Evolutionary conservation across 495 filamentous ascomycete species (phyloP), one percentile per base, ranked within the genome.

Genomic region (Venustampulla echinocandica): DNA sequence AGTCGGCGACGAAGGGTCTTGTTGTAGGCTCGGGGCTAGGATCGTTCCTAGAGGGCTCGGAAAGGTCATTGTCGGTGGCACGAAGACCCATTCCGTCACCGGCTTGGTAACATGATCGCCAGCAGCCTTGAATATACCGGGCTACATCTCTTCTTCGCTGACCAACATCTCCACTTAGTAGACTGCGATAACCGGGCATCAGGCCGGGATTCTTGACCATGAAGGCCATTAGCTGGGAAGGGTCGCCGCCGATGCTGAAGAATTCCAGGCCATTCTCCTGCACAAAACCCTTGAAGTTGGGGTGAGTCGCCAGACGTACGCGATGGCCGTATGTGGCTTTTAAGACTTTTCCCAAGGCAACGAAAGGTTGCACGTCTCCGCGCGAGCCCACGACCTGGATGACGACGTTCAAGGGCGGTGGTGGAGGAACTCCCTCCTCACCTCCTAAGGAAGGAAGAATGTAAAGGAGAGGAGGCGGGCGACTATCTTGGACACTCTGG

Each of bases 41-140:
- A n/a, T n/a, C n/a, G n/a, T n/a, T n/a, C n/a, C 81, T 82, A 0
- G 84, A 82, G 1, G 84, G 84, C 54, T 89, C 87, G 9, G 84
- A 83, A 45, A 89, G 87, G 53, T 87, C 87, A 6, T 70, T 77
- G 56, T 87, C 81, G 0, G 82, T 82, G 11, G 87, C 75, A 49
- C 87, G 88, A 6, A 82, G 77, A 10, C 47, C 53, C 9, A 55
- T 27, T 10, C 55, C 69, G 0, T 10, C 3, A 20, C 75, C 69
- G 49, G 71, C 57, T 44, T 74, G 70, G 54, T 71, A 74, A 53
- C 83, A 87, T 21, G 27, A 30, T 30, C 27, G 7, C 27, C 27
- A 30, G 27, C 27, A 30, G 7, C 27, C 27, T 30, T 30, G 7
- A 7, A 30, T 7, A 7, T 7, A 7, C 27, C n/a, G 7, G 7